A percentile compares a stretch with the other conserved stretches of the same genome.
These are phyloP conservation scores for Sequoia sempervirens DNA, from an alignment of 75 land plant species.

Conservation along the genomic window DNA sequence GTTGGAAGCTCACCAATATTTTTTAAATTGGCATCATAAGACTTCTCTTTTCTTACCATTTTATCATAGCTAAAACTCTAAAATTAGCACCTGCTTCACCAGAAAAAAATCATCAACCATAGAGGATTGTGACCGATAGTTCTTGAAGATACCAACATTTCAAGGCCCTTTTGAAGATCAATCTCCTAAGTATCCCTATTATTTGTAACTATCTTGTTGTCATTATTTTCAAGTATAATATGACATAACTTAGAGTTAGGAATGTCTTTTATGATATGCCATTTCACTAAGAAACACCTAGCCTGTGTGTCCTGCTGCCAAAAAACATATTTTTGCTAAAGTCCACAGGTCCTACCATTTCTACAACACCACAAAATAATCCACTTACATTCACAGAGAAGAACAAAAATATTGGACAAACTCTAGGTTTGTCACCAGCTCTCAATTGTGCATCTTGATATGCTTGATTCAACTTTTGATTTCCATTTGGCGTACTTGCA, in stretches of 20 bases:
- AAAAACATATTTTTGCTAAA: slow-evolving; percentile 63
- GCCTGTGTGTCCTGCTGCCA: slow-evolving; percentile 96
- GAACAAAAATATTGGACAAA: slow-evolving; percentile 36
- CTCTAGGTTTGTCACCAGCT: slow-evolving; percentile 12
- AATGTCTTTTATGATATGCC: too few species aligned
- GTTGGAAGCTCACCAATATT: too few species aligned
- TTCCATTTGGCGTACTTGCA: slow-evolving; percentile 47
- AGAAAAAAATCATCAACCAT: slow-evolving; percentile 41
- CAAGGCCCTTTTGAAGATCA: slow-evolving; percentile 25
- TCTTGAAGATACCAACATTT: slow-evolving; percentile 44
- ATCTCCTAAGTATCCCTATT: slow-evolving; percentile 20
- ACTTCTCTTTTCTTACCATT: too few species aligned
- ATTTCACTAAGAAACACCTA: slow-evolving; percentile 73
- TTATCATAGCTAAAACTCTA: too few species aligned
- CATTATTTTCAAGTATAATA: too few species aligned
- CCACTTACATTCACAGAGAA: slow-evolving; percentile 72
- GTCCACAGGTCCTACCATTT: slow-evolving; percentile 85
- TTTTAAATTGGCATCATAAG: too few species aligned
- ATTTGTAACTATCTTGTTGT: too few species aligned
- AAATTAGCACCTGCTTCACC: too few species aligned
- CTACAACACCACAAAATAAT: slow-evolving; percentile 87
- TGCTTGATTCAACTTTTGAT: slow-evolving; percentile 32
- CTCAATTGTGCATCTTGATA: slow-evolving; percentile 14
- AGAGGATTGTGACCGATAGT: slow-evolving; percentile 25
- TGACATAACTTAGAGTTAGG: too few species aligned